Base-by-base conservation (phyloP, 768 basidiomycete genomes). In the Tylopilus subfusipes region DNA sequence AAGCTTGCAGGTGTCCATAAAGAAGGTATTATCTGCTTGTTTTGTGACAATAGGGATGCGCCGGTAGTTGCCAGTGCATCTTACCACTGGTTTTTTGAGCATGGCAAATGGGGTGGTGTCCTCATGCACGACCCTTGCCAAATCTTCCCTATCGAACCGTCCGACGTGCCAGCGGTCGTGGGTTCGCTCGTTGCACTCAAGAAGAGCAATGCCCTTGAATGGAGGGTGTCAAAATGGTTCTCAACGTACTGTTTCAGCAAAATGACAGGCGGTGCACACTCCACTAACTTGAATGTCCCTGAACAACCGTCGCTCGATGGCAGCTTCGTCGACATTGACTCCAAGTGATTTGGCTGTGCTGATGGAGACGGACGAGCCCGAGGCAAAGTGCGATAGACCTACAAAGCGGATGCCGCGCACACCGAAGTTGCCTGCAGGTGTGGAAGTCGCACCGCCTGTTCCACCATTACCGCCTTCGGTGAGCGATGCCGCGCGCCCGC, bases 171-270 rank as follows among this genome's bases (percentile, higher is more conserved):
- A 34, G 86, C 82, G 0, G 82, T 90, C 24, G 89, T 88, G 48
- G 82, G 83, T 64, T 88, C 91, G 6, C 79, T 98, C 11, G 93
- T 91, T 7, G 93, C 93, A 8, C 78, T 99, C 43, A 88, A 95
- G 72, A 85, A 88, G 63, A 85, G 82, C 48, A 93, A 95, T 60
- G 80, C 84, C 1, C 80, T 98, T 34, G 92, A 94, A 63, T 83
- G 96, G 21, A 80, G 96, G 43, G 96, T 97, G 18, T 94, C 91
- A 19, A 98, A 98, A 67, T 88, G 97, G 0, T 98, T 94, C 73
- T 97, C 94, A 40, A 86, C 86, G 2, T 98, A 96, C 68, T 90
- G 93, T 59, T 89, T 98, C 63, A 85, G 88, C 44, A 95, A 95
- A 73, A 95, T 98, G 87, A 86, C 92, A 3, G 84, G 86, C 16